Conservation (phyloP, 495 filamentous ascomycete genomes). For the Neurospora sp. region DNA sequence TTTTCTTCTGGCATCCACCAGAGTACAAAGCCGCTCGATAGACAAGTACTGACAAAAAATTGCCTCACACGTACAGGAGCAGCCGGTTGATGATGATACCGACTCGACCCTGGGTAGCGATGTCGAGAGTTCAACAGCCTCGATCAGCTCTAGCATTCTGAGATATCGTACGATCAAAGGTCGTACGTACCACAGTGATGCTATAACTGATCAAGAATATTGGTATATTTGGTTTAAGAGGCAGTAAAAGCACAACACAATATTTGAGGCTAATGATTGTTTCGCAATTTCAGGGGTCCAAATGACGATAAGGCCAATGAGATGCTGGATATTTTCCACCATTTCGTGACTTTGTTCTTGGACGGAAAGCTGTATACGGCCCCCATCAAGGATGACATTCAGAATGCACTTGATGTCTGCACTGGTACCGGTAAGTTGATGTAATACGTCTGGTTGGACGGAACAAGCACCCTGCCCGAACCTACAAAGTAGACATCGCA, state of each 20-base stretch:
- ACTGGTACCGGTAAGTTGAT: neutral
- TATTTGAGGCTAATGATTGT: neutral
- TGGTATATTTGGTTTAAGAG: conserved; percentile 9
- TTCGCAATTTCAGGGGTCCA: conserved; percentile 15
- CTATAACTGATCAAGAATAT: conserved; percentile 11
- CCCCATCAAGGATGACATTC: conserved; percentile 28
- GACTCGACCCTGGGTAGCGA: conserved; percentile 32
- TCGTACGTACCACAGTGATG: conserved; percentile 19
- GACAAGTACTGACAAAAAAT: neutral
- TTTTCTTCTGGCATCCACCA: neutral
- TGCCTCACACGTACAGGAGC: neutral
- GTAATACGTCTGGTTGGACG: neutral
- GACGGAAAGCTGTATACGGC: conserved; percentile 46
- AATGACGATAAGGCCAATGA: conserved; percentile 26
- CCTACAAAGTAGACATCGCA: neutral
- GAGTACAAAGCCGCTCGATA: neutral
- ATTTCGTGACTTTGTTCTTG: conserved; percentile 22
- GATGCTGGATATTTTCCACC: conserved; percentile 22
- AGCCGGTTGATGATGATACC: conserved; percentile 14
- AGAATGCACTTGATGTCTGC: conserved; percentile 43
- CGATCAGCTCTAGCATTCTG: conserved; percentile 27
- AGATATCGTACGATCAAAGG: conserved; percentile 24
- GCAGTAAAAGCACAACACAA: neutral
- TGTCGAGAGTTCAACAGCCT: conserved; percentile 13
- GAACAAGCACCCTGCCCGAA: neutral